Evolutionary conservation across 2,329 filamentous ascomycete genomes (phyloP).

Genomic region (Xylogone sp.): DNA sequence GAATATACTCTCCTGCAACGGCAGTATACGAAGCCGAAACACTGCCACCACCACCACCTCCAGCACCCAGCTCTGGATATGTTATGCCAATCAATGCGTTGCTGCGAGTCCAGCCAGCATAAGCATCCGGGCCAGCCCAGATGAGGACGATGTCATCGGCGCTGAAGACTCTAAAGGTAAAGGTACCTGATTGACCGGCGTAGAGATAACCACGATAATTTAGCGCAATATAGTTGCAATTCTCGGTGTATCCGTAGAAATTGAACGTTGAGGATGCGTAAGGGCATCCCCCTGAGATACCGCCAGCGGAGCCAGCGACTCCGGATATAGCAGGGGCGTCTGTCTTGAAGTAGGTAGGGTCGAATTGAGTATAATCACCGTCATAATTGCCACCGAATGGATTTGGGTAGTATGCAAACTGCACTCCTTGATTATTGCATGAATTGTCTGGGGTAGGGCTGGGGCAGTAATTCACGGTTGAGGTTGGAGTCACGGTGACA

Average conservation of each 20-base stretch:
- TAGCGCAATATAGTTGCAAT: constrained; percentile 3
- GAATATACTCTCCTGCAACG: background rate
- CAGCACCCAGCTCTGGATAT: background rate
- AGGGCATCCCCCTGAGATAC: background rate
- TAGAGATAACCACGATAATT: constrained; percentile 14
- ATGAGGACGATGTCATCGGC: constrained; percentile 19
- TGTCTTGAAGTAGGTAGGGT: background rate
- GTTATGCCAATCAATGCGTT: constrained; percentile 2
- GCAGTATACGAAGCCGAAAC: background rate
- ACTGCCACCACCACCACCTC: background rate
- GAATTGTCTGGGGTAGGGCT: background rate
- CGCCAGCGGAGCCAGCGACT: background rate
- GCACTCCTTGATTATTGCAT: background rate
- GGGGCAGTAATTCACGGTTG: background rate
- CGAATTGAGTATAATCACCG: background rate
- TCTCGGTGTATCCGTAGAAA: background rate
- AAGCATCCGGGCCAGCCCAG: constrained; percentile 19
- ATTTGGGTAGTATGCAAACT: background rate
- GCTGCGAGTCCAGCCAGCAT: constrained; percentile 15
- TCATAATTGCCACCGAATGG: background rate
- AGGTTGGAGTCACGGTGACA: background rate
- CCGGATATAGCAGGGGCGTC: background rate
- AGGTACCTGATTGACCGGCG: constrained; percentile 15
- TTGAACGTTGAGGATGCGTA: background rate
- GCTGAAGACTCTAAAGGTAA: constrained; percentile 15